Evolutionary conservation across 768 basidiomycete species (phyloP), one percentile per base, ranked within the genome.

Genomic region (Psilocybe tampanensis): DNA sequence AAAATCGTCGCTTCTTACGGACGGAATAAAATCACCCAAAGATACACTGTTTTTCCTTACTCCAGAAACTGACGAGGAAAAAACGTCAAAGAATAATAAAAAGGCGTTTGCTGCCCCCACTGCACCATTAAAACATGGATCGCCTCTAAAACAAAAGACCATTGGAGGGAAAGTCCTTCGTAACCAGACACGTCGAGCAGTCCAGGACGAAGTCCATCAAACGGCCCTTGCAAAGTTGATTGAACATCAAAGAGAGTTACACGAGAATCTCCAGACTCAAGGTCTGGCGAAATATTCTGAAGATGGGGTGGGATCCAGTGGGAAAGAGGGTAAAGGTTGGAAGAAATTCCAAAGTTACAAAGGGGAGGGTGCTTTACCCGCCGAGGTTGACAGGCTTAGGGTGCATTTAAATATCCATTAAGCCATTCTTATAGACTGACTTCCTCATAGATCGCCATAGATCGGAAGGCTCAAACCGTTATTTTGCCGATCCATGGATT

Each of bases 271-370:
- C 43, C 94, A 97, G 65, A 70, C 79, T 1, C 89, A 89, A 42
- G 97, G 96, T 15, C 66, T 98, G 39, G 83, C 88, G 57, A 89
- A 85, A 67, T 97, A 86, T 69, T 90, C 92, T 0, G 92, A 92
- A 65, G 90, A 88, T 54, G 92, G 88, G 7, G 87, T 83, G 32
- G 91, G 85, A 0, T 76, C 77, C 19, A 83, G 82, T 41, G 89
- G 88, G 13, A 94, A 92, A 64, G 89, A 95, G 66, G 93, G 92
- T 34, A 98, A 98, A 70, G 84, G 86, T 13, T 95, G 95, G 90
- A 96, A 95, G 70, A 85, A 88, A 59, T 98, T 96, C 77, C 94
- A 94, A 75, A 96, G 94, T 64, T 99, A 98, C 74, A 94, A 94
- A 73, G 90, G 95, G 32, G 96, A 99, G 67, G 92, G 82, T 13